Evolutionary conservation across 768 basidiomycete species (phyloP).

Genomic region (Amanita rubescens): DNA sequence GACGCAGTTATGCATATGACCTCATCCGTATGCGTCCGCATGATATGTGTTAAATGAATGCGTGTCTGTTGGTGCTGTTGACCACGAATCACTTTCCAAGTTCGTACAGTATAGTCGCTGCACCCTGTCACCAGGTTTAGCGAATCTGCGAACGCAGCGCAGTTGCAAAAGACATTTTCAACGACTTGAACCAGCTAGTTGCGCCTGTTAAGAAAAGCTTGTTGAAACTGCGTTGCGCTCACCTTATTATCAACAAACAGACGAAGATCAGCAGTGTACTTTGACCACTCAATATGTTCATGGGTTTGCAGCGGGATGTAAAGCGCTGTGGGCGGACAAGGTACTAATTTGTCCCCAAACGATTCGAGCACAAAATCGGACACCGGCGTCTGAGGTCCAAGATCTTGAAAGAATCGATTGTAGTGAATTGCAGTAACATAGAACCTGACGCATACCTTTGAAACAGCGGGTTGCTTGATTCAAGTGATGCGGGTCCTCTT

Average conservation of each 20-base stretch:
- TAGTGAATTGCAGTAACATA: background rate
- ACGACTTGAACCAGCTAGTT: conserved; percentile 64
- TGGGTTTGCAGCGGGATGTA: conserved; percentile 52
- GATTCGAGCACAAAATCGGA: conserved; percentile 48
- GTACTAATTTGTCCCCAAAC: conserved; percentile 50
- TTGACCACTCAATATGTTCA: conserved; percentile 66
- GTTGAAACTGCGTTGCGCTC: conserved; percentile 1
- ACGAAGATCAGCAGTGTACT: conserved; percentile 48
- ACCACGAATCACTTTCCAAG: conserved; percentile 62
- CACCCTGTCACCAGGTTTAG: conserved; percentile 74
- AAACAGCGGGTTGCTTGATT: conserved; percentile 47
- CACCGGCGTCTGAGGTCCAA: conserved; percentile 41
- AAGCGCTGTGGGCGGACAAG: conserved; percentile 53
- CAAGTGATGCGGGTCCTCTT: conserved; percentile 74
- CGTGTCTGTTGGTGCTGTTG: conserved; percentile 17
- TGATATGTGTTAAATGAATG: conserved; percentile 54
- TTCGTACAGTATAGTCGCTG: conserved; percentile 69
- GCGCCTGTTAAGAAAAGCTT: background rate
- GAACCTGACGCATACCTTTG: conserved; percentile 36
- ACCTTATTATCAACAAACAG: conserved; percentile 60
- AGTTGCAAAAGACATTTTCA: conserved; percentile 65
- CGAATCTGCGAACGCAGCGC: conserved; percentile 72
- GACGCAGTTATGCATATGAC: conserved; percentile 68
- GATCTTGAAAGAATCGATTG: conserved; percentile 32
- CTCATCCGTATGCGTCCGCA: conserved; percentile 71